Percentiles rank a stretch among this genome's conserved stretches.
Evolutionary conservation across 495 filamentous ascomycete genomes (phyloP).

Genomic region (Pseudotulostoma volvatum): DNA sequence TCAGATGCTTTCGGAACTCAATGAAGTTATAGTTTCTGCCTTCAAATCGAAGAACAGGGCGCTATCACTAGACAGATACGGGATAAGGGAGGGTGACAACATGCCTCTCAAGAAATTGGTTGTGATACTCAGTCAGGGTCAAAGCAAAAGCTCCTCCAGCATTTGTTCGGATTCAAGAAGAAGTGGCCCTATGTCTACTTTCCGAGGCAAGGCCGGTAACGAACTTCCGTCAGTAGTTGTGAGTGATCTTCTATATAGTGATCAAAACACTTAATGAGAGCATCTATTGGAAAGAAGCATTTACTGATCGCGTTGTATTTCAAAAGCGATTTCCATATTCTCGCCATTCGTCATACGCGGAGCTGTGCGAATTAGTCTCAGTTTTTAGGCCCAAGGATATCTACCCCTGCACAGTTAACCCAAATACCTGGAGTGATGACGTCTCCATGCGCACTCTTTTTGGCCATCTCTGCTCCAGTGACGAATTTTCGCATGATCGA

Average conservation of each 20-base stretch:
- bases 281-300: background rate
- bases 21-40: slow-evolving; percentile 18
- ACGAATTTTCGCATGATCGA: slow-evolving; percentile 47
- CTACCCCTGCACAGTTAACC: slow-evolving; percentile 68
- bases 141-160: too few species aligned
- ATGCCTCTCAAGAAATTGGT: slow-evolving; percentile 31
- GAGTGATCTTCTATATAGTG: slow-evolving; percentile 2
- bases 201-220: background rate
- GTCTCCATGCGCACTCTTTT: slow-evolving; percentile 53
- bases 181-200: too few species aligned
- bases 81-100: slow-evolving; percentile 22
- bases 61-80: slow-evolving; percentile 27
- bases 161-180: too few species aligned
- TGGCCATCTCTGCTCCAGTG: slow-evolving; percentile 46
- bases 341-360: slow-evolving; percentile 72
- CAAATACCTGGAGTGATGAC: slow-evolving; percentile 40
- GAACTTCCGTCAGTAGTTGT: slow-evolving; percentile 13
- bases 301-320: too few species aligned
- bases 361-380: slow-evolving; percentile 54
- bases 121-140: too few species aligned
- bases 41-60: slow-evolving; percentile 19
- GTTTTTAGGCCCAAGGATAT: slow-evolving; percentile 61
- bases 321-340: slow-evolving; percentile 62
- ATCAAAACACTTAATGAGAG: background rate
- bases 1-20: slow-evolving; percentile 15